Conservation (phyloP, 192 early-diverging fungal species). For the Podochytrium sp. region DNA sequence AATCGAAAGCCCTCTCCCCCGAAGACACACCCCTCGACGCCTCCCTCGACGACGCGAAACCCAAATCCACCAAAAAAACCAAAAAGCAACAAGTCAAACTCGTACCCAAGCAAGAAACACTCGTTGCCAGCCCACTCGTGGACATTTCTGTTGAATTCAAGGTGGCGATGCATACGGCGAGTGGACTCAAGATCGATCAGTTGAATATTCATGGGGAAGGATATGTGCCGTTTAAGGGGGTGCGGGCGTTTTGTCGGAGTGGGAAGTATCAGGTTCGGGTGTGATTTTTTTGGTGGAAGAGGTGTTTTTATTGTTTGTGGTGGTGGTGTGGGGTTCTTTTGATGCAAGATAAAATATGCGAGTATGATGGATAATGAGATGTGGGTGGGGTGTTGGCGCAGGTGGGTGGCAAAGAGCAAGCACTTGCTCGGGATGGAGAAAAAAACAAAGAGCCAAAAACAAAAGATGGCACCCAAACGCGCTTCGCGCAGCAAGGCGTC, state of each 20-base stretch:
- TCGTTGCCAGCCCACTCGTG: conserved; percentile 29
- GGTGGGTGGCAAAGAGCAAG: too few relatives aligned
- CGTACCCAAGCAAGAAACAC: conserved; percentile 48
- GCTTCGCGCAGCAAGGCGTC: not conserved
- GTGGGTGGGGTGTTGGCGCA: too few relatives aligned
- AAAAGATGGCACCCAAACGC: not conserved
- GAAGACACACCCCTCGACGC: not conserved
- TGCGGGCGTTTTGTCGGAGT: conserved; percentile 23
- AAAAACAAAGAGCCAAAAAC: too few relatives aligned
- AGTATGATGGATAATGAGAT: too few relatives aligned
- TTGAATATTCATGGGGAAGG: conserved; percentile 72
- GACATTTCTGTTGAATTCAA: conserved; percentile 66
- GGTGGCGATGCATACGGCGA: conserved; percentile 70
- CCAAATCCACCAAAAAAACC: not conserved
- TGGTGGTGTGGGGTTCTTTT: too few relatives aligned
- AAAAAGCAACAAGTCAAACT: not conserved
- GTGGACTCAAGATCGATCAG: conserved; percentile 74
- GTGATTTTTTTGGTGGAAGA: not conserved
- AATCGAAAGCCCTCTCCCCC: not conserved
- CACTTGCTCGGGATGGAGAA: too few relatives aligned
- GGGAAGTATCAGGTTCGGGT: conserved; percentile 26
- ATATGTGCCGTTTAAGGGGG: conserved; percentile 55
- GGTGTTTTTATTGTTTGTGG: not conserved
- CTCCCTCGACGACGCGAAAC: not conserved
- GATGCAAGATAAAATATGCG: too few relatives aligned